Evolutionary conservation across 2,329 filamentous ascomycete genomes (phyloP).

Genomic region (Xylaria sp.): DNA sequence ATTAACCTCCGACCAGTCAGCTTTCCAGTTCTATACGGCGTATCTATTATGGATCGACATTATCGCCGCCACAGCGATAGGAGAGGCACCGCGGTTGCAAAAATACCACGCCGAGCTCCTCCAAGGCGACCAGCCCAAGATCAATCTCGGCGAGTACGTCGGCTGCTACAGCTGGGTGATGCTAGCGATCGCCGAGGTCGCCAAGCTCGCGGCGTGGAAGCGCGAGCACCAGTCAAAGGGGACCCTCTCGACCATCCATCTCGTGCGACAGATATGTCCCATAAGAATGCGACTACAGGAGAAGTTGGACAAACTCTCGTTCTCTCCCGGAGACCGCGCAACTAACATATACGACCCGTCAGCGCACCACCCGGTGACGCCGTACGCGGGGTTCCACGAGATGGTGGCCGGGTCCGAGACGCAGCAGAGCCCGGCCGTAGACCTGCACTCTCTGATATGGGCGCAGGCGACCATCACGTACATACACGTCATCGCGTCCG

Average conservation of each 20-base stretch:
- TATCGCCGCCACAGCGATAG: conserved; percentile 59
- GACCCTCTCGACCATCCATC: conserved; percentile 54
- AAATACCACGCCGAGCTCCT: conserved; percentile 56
- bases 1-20: conserved; percentile 59
- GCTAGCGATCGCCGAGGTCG: conserved; percentile 63
- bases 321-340: background rate
- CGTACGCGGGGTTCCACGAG: conserved; percentile 37
- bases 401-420: conserved; percentile 26
- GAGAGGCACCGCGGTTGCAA: conserved; percentile 55
- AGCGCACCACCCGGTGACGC: conserved; percentile 31
- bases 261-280: conserved; percentile 37
- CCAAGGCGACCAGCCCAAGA: conserved; percentile 47
- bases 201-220: conserved; percentile 66
- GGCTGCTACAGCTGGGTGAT: conserved; percentile 69
- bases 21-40: conserved; percentile 59
- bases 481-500: conserved; percentile 43
- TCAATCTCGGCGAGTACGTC: conserved; percentile 61
- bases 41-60: conserved; percentile 62
- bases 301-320: conserved; percentile 25
- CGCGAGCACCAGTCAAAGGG: conserved; percentile 56
- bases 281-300: conserved; percentile 37
- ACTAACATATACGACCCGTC: conserved; percentile 33
- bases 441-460: conserved; percentile 45
- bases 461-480: conserved; percentile 45
- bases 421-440: conserved; percentile 30